These are phyloP conservation scores for Mycena filopes DNA, from an alignment of 768 basidiomycete species.

Conservation along the genomic window DNA sequence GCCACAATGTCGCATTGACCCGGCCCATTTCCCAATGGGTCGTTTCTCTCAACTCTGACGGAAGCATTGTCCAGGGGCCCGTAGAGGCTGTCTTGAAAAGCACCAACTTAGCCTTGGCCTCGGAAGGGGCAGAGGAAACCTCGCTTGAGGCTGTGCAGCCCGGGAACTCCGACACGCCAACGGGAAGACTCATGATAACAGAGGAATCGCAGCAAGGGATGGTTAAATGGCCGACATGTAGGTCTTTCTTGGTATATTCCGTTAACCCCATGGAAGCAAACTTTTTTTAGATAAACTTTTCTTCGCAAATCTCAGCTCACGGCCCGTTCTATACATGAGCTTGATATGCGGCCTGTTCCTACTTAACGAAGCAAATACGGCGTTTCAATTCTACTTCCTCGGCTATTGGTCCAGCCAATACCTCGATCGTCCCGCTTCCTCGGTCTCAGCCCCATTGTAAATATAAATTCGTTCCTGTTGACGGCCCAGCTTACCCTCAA, in stretches of 20 bases:
- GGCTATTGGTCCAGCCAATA: conserved; percentile 60
- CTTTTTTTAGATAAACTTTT: conserved; percentile 46
- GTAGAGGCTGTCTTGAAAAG: conserved; percentile 46
- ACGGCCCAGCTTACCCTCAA: background rate
- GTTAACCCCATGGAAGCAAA: background rate
- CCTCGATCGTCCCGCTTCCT: conserved; percentile 41
- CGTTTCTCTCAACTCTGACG: conserved; percentile 53
- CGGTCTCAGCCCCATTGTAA: conserved; percentile 48
- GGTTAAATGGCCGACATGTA: conserved; percentile 43
- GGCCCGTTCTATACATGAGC: conserved; percentile 44
- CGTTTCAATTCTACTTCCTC: conserved; percentile 53
- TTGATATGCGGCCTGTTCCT: conserved; percentile 36
- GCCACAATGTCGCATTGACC: conserved; percentile 56
- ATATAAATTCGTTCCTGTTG: conserved; percentile 8
- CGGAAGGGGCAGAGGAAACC: conserved; percentile 6
- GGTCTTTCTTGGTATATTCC: conserved; percentile 24
- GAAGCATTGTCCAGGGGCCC: conserved; percentile 53
- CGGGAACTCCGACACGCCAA: conserved; percentile 33
- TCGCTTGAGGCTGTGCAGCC: conserved; percentile 27
- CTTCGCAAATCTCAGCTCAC: conserved; percentile 42
- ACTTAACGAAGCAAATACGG: conserved; percentile 34
- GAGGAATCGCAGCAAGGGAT: conserved; percentile 20
- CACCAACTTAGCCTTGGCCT: background rate
- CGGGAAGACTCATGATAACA: conserved; percentile 16
- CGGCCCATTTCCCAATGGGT: conserved; percentile 54